Evolutionary conservation across 2,329 filamentous ascomycete species (phyloP).

Genomic region (Hymenoscyphus occultus): DNA sequence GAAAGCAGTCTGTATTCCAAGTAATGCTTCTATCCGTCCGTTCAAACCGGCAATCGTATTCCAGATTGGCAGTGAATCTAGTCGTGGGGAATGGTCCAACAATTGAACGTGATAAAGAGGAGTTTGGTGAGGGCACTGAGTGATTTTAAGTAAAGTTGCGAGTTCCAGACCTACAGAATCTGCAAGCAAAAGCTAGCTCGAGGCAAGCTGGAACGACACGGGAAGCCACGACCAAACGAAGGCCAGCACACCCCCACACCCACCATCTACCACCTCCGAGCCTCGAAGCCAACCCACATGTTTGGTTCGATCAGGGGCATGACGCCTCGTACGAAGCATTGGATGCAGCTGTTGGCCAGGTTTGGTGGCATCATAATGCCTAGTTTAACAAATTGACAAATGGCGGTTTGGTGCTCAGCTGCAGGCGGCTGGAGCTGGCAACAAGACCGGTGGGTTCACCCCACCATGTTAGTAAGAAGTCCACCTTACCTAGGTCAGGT

Average conservation of each 20-base stretch:
- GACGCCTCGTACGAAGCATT: not conserved
- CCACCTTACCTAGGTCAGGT: not conserved
- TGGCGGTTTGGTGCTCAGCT: not conserved
- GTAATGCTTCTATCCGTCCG: slow-evolving; percentile 21
- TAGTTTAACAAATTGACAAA: slow-evolving; percentile 1
- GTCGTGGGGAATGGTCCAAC: slow-evolving; percentile 8
- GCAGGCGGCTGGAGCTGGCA: not conserved
- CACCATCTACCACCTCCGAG: not conserved
- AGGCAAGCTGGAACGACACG: not conserved
- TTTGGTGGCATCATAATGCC: slow-evolving; percentile 9
- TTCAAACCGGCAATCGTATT: slow-evolving; percentile 23
- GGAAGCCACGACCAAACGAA: not conserved
- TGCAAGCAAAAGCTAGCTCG: not conserved
- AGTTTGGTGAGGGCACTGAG: not conserved
- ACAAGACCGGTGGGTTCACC: not conserved
- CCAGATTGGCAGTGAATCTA: slow-evolving; percentile 18
- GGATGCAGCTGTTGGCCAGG: not conserved
- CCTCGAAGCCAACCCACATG: not conserved
- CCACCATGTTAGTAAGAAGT: not conserved
- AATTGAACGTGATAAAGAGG: not conserved
- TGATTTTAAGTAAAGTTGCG: slow-evolving; percentile 5
- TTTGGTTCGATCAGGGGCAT: not conserved
- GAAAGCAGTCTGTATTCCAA: slow-evolving; percentile 33
- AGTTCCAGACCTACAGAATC: not conserved
- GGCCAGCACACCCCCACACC: not conserved